Evolutionary conservation across 345 rosid species (phyloP), one percentile per base, ranked within the genome.

Genomic region (Corchorus olitorius): DNA sequence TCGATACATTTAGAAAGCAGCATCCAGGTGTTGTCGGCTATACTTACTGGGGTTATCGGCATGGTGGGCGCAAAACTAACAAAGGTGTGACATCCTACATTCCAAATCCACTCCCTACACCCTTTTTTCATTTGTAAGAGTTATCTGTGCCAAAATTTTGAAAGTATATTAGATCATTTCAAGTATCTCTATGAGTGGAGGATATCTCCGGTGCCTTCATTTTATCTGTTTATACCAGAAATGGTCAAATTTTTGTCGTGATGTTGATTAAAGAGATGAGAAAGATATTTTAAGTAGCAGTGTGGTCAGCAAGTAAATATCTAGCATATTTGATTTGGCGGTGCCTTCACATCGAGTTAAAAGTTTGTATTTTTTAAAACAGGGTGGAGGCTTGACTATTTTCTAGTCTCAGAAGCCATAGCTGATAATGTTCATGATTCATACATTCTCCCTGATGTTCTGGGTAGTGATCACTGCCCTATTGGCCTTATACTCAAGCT

Each of bases 301-400:
- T 27, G 56, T 13, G 55, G 22, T 48, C 72, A 49, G 14, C 41
- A 48, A 22, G 20, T 58, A 22, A 58, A 58, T 58, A 58, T 58
- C 20, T 58, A 10, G 34, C 15, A 58, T 22, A 22, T 3, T 58
- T 58, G 6, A 9, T 58, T 20, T 58, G 15, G 34, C 2, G 3
- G 5, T 58, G 62, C 62, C 34, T 15, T 7, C 67, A 49, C 45
- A 59, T 62, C 20, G 45, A 8, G n/a, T 61, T 69, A 33, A 49
- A 49, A 27, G 22, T 41, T 61, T 75, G 10, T 39, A 27, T 16
- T 64, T 54, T 81, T 58, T 58, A 62, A 75, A 85, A 80, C 87
- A 96, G 99, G 99, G 16, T 96, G 99, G 99, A 86, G 98, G 75
- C 94, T 96, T 6, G 99, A 96, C 88, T 96, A 96, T 86, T 96